These are phyloP conservation scores for Penicillium tannophilum DNA, from an alignment of 495 filamentous ascomycete genomes.

Conservation along the genomic window DNA sequence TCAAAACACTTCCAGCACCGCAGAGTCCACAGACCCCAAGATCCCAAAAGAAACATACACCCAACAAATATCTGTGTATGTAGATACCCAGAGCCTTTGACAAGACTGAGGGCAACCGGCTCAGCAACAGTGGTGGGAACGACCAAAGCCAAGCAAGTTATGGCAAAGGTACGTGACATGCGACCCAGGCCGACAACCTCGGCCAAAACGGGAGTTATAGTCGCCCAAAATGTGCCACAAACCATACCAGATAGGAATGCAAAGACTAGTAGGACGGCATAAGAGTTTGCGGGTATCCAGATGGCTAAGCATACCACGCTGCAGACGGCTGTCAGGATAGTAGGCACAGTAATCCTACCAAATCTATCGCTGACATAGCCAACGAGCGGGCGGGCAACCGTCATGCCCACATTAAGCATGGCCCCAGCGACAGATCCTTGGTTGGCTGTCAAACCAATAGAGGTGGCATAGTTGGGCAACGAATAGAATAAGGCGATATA, in stretches of 20 bases:
- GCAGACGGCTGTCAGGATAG: conserved; percentile 58
- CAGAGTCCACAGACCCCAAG: conserved; percentile 53
- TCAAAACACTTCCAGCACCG: conserved; percentile 31
- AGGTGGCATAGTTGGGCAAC: conserved; percentile 66
- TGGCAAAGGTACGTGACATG: conserved; percentile 60
- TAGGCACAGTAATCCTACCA: conserved; percentile 70
- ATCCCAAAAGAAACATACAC: conserved; percentile 60
- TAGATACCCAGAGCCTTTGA: conserved; percentile 52
- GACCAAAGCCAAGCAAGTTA: conserved; percentile 66
- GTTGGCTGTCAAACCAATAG: conserved; percentile 60
- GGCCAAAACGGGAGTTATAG: conserved; percentile 64
- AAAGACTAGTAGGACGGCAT: conserved; percentile 65
- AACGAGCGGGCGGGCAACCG: conserved; percentile 65
- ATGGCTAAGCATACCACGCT: conserved; percentile 64
- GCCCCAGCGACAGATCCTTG: conserved; percentile 69
- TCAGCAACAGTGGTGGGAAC: conserved; percentile 70
- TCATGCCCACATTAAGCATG: conserved; percentile 66
- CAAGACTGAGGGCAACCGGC: conserved; percentile 65
- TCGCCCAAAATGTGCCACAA: conserved; percentile 71
- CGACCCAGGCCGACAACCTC: conserved; percentile 68
- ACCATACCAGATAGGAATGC: conserved; percentile 64
- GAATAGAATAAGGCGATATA: conserved; percentile 75
- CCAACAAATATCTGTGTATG: conserved; percentile 64
- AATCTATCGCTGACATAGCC: conserved; percentile 66
- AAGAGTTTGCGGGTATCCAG: conserved; percentile 67